A percentile compares a stretch with the other conserved stretches of the same genome.
Evolutionary conservation across 2,329 filamentous ascomycete species (phyloP).

Genomic region (Verticillium nonalfalfae): DNA sequence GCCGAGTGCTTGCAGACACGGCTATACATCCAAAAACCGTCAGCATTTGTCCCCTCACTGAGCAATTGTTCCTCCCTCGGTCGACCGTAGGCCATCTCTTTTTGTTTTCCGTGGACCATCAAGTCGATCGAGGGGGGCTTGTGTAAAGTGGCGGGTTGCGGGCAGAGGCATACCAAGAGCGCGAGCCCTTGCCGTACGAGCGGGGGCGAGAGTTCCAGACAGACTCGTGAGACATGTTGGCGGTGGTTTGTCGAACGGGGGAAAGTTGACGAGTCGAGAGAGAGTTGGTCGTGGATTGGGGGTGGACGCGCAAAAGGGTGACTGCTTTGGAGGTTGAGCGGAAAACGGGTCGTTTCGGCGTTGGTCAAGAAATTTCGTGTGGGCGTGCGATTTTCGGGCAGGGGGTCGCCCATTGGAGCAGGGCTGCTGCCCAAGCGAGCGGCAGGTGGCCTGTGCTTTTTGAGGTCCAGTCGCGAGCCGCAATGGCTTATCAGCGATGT

Average conservation of each 20-base stretch:
- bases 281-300: constrained; percentile 17
- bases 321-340: constrained; percentile 14
- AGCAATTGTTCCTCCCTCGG: background rate
- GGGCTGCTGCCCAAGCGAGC: constrained; percentile 10
- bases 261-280: constrained; percentile 21
- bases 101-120: background rate
- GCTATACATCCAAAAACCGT: constrained; percentile 33
- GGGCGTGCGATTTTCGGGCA: constrained; percentile 6
- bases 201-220: constrained; percentile 99
- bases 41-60: constrained; percentile 15
- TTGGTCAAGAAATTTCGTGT: constrained; percentile 11
- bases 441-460: background rate
- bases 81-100: background rate
- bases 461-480: background rate
- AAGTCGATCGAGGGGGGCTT: background rate
- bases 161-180: constrained; percentile 66
- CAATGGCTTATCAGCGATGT: background rate
- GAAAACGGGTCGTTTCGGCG: background rate
- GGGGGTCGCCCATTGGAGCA: constrained; percentile 19
- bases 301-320: constrained; percentile 1
- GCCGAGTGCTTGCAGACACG: constrained; percentile 83
- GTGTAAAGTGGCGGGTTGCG: constrained; percentile 13
- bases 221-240: constrained; percentile 72
- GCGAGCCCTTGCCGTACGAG: constrained; percentile 94
- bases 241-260: constrained; percentile 27